Conservation (phyloP, 805 yeast genomes). For the Kodamaea fukazawae region DNA sequence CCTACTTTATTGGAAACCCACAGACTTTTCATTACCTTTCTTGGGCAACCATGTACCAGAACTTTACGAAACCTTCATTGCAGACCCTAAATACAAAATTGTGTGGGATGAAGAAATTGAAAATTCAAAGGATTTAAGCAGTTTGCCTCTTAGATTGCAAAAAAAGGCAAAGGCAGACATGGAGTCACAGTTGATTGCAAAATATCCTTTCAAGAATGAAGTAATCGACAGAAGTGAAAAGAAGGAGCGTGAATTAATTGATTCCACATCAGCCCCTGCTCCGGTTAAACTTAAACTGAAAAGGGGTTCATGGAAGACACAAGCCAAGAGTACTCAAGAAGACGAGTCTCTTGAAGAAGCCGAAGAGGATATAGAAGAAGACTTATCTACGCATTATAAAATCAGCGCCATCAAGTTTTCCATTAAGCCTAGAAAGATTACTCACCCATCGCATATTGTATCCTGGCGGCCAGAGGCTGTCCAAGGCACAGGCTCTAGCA, state of each 20-base stretch:
- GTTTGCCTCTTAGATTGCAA: slow-evolving; percentile 40
- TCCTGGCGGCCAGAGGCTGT: slow-evolving; percentile 34
- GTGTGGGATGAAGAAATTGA: slow-evolving; percentile 33
- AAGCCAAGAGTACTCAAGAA: slow-evolving; percentile 3
- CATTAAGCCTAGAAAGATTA: slow-evolving; percentile 34
- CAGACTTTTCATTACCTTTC: slow-evolving; percentile 27
- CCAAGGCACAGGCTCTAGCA: slow-evolving; percentile 14
- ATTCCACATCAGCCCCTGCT: slow-evolving; percentile 1
- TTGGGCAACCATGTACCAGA: slow-evolving; percentile 29
- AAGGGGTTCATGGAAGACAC: slow-evolving; percentile 2
- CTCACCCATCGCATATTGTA: slow-evolving; percentile 46
- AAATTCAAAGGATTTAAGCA: slow-evolving; percentile 21
- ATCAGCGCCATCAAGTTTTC: slow-evolving; percentile 29
- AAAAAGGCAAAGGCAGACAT: slow-evolving; percentile 36
- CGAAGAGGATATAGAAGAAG: slow-evolving; percentile 7
- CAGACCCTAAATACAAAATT: slow-evolving; percentile 25
- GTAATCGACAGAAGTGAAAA: slow-evolving; percentile 24
- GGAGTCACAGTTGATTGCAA: slow-evolving; percentile 27
- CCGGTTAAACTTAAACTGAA: background rate
- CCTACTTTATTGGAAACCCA: slow-evolving; percentile 60
- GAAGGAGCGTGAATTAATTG: slow-evolving; percentile 20
- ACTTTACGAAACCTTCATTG: slow-evolving; percentile 29
- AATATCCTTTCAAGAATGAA: slow-evolving; percentile 35
- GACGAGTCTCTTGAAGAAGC: background rate
- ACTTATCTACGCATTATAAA: slow-evolving; percentile 19